Base-by-base conservation (phyloP, 176 grass and related monocot species). In the Dactylis glomerata region DNA sequence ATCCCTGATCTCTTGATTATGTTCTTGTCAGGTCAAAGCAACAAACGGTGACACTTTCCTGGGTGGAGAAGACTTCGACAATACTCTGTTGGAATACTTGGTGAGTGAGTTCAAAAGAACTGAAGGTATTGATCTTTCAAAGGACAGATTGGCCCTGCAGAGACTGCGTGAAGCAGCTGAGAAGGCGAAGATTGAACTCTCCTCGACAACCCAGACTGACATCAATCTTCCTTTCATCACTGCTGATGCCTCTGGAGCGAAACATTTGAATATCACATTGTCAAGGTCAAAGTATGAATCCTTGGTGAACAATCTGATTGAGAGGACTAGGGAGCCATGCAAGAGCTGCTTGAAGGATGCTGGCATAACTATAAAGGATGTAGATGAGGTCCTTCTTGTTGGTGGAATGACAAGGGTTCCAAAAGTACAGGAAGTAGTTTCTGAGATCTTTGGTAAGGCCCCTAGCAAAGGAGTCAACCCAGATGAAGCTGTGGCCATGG, bases 261-360 rank as follows among this genome's bases (percentile, higher is more conserved):
- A 91, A 61, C 89, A 91, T 75, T 27, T 87, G 54, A 78, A 91
- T 52, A 75, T 87, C 33, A 87, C 85, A 31, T 20, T 87, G 77
- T 87, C 89, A 68, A 73, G 89, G 34, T 91, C 85, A 33, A 91
- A 91, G 27, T 91, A 87, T 36, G 80, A 87, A 57, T 67, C 75
- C 74, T 68, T 81, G 57, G 75, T 86, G 30, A 86, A 72, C 7
- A 32, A 38, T 59, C 57, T 90, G 8, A 82, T 90, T 62, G 88
- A 90, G 74, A 84, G 85, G 62, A 91, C 89, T 6, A 83, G 67
- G 75, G 85, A 84, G 1, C 85, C 75, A 32, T 87, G 89, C 69
- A 91, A 87, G 63, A 91, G 59, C 63, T 91, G 89, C 78, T 74
- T 87, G 57, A 85, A 81, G 64, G 89, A 91, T 91, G 85, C 85